phyloP scores from a whole-genome alignment of 257 asterid species.

The Parsonsia alboflavescens region DNA sequence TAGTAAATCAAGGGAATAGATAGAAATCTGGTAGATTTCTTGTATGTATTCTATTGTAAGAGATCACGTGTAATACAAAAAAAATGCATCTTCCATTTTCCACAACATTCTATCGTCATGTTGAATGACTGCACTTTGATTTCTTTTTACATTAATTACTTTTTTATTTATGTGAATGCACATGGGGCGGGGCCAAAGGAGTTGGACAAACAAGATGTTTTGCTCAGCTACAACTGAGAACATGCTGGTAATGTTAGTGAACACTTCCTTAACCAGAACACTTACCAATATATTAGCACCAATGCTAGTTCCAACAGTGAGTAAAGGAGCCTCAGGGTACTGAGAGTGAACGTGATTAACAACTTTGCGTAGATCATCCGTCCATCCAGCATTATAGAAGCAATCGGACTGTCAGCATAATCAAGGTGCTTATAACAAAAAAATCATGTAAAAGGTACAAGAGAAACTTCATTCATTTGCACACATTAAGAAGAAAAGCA shows the following conservation, averaged over 20 bases:
- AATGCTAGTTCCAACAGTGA: conserved; percentile 79
- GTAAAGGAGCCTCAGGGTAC: conserved; percentile 71
- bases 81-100: too few relatives aligned
- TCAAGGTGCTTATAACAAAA: background rate
- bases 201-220: background rate
- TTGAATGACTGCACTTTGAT: background rate
- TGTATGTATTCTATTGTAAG: too few relatives aligned
- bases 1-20: too few relatives aligned
- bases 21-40: too few relatives aligned
- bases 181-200: background rate
- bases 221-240: background rate
- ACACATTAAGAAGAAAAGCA: background rate
- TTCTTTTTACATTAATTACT: background rate
- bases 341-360: conserved; percentile 59
- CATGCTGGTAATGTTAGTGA: background rate
- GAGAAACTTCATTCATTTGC: background rate
- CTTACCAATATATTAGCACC: conserved; percentile 89
- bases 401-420: conserved; percentile 67
- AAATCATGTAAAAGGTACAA: background rate
- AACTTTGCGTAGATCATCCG: conserved; percentile 71
- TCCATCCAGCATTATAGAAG: conserved; percentile 89
- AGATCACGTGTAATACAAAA: too few relatives aligned
- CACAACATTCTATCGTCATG: background rate
- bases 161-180: background rate
- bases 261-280: background rate